Evolutionary conservation across 148 eudicot species (phyloP).

Genomic region (Cornus controversa): DNA sequence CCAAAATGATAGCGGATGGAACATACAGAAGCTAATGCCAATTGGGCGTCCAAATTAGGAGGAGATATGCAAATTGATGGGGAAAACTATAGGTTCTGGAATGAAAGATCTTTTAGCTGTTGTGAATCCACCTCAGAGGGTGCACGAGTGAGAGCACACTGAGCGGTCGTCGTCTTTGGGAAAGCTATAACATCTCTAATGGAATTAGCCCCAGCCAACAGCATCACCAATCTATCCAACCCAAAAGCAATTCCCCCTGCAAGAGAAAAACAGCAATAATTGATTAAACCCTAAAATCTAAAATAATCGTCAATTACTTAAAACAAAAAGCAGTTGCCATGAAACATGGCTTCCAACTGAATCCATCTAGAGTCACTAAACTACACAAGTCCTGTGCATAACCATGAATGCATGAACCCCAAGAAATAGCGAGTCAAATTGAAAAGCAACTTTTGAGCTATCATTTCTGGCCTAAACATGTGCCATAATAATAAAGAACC

Average conservation of each 20-base stretch:
- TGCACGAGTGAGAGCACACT: conserved; percentile 89
- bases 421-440: neutral
- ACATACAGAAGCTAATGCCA: neutral
- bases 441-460: neutral
- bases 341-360: neutral
- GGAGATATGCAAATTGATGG: neutral
- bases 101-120: conserved; percentile 66
- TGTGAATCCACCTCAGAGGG: conserved; percentile 85
- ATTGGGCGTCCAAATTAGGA: neutral
- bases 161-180: conserved; percentile 88
- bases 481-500: neutral
- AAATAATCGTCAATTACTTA: neutral
- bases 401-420: neutral
- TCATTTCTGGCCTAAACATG: neutral
- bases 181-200: conserved; percentile 95
- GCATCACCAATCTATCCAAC: conserved; percentile 88
- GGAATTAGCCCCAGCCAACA: conserved; percentile 75
- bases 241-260: conserved; percentile 98
- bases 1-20: neutral
- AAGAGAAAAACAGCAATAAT: conserved; percentile 1
- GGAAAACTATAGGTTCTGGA: conserved; percentile 8
- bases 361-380: neutral
- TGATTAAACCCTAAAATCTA: neutral
- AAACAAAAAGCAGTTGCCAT: neutral
- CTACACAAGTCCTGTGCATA: neutral